These are phyloP conservation scores for Neonectria faginata DNA, from an alignment of 2,329 filamentous ascomycete species.

Conservation along the genomic window DNA sequence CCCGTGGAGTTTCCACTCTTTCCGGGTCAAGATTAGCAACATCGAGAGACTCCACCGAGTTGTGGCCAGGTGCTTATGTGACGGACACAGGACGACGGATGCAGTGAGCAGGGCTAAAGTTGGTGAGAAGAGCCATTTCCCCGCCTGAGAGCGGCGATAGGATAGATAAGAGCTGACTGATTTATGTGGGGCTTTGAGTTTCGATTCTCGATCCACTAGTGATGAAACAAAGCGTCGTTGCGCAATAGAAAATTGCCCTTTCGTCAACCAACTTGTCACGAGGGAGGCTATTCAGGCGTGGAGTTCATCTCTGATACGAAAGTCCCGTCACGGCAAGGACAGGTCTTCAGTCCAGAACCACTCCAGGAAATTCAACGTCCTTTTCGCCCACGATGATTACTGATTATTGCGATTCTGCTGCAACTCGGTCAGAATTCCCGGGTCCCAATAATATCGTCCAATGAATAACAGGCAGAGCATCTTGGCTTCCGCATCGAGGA, in stretches of 20 bases:
- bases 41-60: not conserved
- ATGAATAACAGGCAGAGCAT: not conserved
- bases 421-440: not conserved
- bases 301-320: not conserved
- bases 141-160: not conserved
- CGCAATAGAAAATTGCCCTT: not conserved
- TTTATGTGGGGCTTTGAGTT: conserved; percentile 5
- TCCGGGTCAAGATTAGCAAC: conserved; percentile 4
- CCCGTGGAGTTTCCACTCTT: conserved; percentile 1
- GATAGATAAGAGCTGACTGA: not conserved
- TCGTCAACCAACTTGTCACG: not conserved
- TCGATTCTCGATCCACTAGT: conserved; percentile 7
- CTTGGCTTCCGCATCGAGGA: not conserved
- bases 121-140: too few relatives aligned
- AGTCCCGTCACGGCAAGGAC: not conserved
- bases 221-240: not conserved
- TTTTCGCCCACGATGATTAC: not conserved
- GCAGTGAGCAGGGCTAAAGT: conserved; percentile 17
- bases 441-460: conserved; percentile 17
- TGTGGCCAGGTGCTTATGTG: not conserved
- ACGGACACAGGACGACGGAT: conserved; percentile 8
- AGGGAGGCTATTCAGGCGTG: conserved; percentile 3
- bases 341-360: not conserved
- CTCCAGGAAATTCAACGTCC: not conserved
- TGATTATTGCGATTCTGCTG: not conserved